These are phyloP conservation scores for Apiotrichum gamsii DNA, from an alignment of 1,284 basidiomycete genomes.

Conservation along the genomic window DNA sequence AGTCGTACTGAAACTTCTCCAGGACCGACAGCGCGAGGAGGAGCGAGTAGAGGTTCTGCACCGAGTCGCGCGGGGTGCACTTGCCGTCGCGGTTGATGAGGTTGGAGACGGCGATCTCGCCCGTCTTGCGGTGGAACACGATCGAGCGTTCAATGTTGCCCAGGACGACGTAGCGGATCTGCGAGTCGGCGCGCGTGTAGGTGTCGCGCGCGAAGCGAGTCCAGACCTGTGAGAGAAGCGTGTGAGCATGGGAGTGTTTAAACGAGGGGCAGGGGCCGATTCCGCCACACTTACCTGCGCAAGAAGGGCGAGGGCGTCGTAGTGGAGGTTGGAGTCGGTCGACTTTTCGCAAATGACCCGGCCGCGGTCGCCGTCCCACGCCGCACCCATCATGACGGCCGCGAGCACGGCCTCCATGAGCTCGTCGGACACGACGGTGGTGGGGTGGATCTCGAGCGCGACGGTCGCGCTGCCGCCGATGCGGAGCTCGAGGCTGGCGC, in stretches of 20 bases:
- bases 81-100: conserved; percentile 5
- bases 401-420: conserved; percentile 12
- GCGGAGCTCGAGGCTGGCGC: conserved; percentile 7
- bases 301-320: conserved; percentile 13
- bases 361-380: conserved; percentile 8
- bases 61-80: conserved; percentile 12
- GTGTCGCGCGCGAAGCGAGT: conserved; percentile 12
- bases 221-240: conserved; percentile 13
- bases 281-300: conserved; percentile 8
- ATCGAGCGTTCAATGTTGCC: conserved; percentile 15
- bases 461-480: conserved; percentile 10
- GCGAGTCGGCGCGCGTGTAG: conserved; percentile 4
- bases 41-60: conserved; percentile 18
- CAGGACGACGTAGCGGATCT: conserved; percentile 11
- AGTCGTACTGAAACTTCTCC: conserved; percentile 16
- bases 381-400: conserved; percentile 6
- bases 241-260: neutral
- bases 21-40: conserved; percentile 11
- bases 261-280: neutral
- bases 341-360: conserved; percentile 5
- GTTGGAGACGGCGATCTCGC: conserved; percentile 14
- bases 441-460: conserved; percentile 15
- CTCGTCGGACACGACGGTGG: conserved; percentile 14
- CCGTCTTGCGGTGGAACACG: conserved; percentile 13
- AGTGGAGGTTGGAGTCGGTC: conserved; percentile 9